Base-by-base conservation (phyloP, 1,284 basidiomycete species). In the Ustilago esculenta region DNA sequence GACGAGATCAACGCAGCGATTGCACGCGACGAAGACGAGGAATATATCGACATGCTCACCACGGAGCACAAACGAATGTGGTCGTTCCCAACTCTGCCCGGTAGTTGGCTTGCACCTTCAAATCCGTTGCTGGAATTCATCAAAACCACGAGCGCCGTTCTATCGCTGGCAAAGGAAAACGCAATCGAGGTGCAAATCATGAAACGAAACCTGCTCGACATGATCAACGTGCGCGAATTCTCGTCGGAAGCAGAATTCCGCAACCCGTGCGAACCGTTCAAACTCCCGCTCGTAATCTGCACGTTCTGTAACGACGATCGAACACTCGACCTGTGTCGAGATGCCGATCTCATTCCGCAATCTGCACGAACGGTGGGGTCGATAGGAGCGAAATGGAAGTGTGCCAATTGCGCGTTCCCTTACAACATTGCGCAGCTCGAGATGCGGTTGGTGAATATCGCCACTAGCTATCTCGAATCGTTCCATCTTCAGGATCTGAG, bases 281-380 rank as follows among this genome's bases (percentile, higher is more conserved):
- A 90, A 71, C 83, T 98, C 23, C 86, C 89, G 21, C 92, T 92
- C 80, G 90, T 98, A 23, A 91, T 94, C 23, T 98, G 96, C 82
- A 88, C 87, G 49, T 88, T 90, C 76, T 99, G 96, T 84, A 94
- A 94, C 82, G 85, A 87, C 20, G 87, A 95, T 59, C 88, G 92
- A 17, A 92, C 94, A 81, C 91, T 98, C 71, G 95, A 98, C 81
- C 90, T 98, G 71, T 96, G 94, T 80, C 88, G 94, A n/a, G 94
- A 97, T 82, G 86, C 89, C 6, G 92, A 94, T 65, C 86, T 96
- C 36, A 85, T 93, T 45, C 90, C 91, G 0, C 52, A 67, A 12
- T 73, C 79, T 15, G n/a, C n/a, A n/a, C n/a, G n/a, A 17, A 35
- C n/a, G 6, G 20, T 8, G 15, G 32, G 44, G 14, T 6, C 18